A percentile compares a stretch with the other conserved stretches of the same genome.
These are phyloP conservation scores for Trichosanthes cucumerina DNA, from an alignment of 306 rosid genomes.

Conservation along the genomic window DNA sequence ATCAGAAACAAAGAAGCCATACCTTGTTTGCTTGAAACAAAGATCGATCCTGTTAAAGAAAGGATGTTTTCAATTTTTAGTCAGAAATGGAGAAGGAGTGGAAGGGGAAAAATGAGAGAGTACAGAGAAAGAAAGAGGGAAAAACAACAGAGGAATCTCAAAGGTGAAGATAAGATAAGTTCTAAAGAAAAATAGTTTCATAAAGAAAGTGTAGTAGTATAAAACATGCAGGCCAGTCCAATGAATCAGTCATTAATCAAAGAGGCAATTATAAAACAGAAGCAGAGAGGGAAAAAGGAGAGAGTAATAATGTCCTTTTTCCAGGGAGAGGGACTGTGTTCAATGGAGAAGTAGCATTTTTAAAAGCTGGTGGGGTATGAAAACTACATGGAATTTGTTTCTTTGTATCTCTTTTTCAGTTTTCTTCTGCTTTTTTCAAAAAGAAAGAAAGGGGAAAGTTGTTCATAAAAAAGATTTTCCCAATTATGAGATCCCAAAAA, in stretches of 20 bases:
- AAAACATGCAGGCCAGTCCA: background rate
- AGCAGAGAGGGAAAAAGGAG: background rate
- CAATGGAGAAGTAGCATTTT: background rate
- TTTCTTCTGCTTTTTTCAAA: background rate
- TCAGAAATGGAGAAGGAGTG: background rate
- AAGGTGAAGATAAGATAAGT: background rate
- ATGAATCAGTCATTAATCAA: background rate
- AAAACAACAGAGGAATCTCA: background rate
- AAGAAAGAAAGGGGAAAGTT: background rate
- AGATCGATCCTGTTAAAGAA: background rate
- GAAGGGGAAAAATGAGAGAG: background rate
- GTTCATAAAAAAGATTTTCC: background rate
- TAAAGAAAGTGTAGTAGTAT: background rate
- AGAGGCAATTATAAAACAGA: background rate
- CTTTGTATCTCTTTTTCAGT: background rate
- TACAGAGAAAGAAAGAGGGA: background rate
- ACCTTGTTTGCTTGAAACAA: background rate
- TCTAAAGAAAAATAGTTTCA: background rate
- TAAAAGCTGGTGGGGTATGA: background rate
- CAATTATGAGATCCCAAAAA: background rate
- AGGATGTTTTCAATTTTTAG: background rate
- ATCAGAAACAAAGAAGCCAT: background rate
- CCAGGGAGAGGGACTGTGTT: background rate
- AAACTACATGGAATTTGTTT: background rate
- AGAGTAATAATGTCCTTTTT: background rate